These are phyloP conservation scores for Malus hybrid DNA, from an alignment of 331 rosid genomes.

Conservation along the genomic window DNA sequence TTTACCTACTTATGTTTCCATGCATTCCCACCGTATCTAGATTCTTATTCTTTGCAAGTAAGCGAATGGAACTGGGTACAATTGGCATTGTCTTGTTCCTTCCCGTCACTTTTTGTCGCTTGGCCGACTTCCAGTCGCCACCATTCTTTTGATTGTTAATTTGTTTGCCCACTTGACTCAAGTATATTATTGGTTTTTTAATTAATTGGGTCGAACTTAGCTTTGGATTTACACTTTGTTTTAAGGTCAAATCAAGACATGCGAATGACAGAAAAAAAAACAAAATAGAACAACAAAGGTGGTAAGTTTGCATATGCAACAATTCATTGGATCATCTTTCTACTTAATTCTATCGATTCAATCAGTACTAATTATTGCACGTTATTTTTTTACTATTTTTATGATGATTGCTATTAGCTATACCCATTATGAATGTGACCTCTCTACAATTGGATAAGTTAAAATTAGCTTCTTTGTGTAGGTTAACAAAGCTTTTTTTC, in stretches of 20 bases:
- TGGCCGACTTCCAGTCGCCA: too few relatives aligned
- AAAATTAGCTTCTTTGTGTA: background rate
- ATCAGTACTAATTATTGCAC: background rate
- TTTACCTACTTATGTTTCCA: background rate
- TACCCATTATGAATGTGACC: background rate
- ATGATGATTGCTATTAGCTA: background rate
- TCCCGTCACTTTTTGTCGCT: background rate
- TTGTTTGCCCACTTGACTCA: background rate
- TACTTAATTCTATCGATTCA: background rate
- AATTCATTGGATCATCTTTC: background rate
- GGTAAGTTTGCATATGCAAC: background rate
- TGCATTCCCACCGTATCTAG: background rate
- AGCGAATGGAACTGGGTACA: background rate
- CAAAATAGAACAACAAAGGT: background rate
- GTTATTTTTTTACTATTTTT: background rate
- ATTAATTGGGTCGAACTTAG: background rate
- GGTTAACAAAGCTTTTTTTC: background rate
- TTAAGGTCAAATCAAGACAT: background rate
- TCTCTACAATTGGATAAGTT: background rate
- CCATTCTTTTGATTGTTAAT: too few relatives aligned
- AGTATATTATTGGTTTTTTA: background rate
- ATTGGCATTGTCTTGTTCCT: background rate
- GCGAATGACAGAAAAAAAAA: background rate
- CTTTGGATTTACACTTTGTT: background rate
- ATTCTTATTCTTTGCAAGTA: slow-evolving; percentile 5